Percentiles rank a stretch among this genome's conserved stretches.
These are phyloP conservation scores for Elaeis guineensis DNA, from an alignment of 176 grass and related monocot species.

Conservation along the genomic window DNA sequence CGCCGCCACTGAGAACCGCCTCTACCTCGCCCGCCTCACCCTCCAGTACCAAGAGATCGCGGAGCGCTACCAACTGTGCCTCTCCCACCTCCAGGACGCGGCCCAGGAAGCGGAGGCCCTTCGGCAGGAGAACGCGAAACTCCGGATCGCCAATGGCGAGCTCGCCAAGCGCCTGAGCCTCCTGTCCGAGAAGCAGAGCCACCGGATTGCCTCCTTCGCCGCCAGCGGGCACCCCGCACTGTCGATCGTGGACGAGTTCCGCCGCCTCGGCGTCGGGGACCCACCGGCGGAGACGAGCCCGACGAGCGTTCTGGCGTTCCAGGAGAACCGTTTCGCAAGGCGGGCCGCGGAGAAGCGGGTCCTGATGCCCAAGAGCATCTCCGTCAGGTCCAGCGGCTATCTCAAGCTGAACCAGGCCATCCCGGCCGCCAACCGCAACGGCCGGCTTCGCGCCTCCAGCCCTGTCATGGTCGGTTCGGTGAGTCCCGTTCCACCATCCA, in stretches of 20 bases:
- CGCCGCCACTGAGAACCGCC: constrained; percentile 41
- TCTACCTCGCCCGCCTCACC: constrained; percentile 67
- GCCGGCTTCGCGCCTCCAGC: constrained; percentile 26
- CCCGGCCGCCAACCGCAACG: constrained; percentile 7
- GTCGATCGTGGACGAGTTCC: constrained; percentile 47
- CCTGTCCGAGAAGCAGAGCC: constrained; percentile 30
- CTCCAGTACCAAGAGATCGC: constrained; percentile 82
- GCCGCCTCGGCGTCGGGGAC: constrained; percentile 26
- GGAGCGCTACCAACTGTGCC: constrained; percentile 79
- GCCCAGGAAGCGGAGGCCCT: constrained; percentile 51
- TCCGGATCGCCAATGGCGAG: constrained; percentile 63
- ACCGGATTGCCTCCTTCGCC: constrained; percentile 5
- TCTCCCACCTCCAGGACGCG: constrained; percentile 69
- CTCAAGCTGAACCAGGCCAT: constrained; percentile 50
- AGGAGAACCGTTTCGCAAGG: neutral
- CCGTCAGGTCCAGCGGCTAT: constrained; percentile 68
- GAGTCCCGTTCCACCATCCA: constrained; percentile 24
- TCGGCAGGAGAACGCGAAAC: constrained; percentile 57
- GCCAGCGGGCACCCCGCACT: neutral
- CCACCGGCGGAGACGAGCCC: constrained; percentile 25
- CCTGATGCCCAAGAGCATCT: constrained; percentile 77
- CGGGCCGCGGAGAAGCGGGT: constrained; percentile 35
- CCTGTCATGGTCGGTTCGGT: constrained; percentile 30
- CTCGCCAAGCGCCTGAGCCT: constrained; percentile 44
- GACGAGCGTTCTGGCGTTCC: constrained; percentile 20